Conservation (phyloP, 768 basidiomycete genomes). For the Chiua virens region DNA sequence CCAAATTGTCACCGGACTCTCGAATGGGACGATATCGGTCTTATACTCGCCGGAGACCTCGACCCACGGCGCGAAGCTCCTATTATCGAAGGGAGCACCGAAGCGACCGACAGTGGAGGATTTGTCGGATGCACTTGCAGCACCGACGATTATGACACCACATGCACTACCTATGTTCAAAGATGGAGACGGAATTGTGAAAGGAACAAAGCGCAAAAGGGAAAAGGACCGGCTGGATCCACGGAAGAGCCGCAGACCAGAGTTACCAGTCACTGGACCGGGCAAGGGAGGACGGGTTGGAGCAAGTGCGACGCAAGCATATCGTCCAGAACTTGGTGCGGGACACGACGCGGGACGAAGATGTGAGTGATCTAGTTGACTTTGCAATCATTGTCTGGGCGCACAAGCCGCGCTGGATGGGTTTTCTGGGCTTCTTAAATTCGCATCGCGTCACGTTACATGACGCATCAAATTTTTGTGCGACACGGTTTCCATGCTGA, state of each 20-base stretch:
- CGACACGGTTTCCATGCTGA: constrained; percentile 27
- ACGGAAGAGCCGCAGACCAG: constrained; percentile 88
- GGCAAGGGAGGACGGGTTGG: constrained; percentile 94
- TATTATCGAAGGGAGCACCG: constrained; percentile 83
- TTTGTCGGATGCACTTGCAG: constrained; percentile 81
- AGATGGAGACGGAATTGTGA: constrained; percentile 67
- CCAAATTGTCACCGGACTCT: constrained; percentile 86
- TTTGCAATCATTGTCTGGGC: constrained; percentile 2
- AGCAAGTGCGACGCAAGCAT: constrained; percentile 95
- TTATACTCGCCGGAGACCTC: constrained; percentile 92
- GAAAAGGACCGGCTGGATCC: constrained; percentile 89
- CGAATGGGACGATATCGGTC: constrained; percentile 85
- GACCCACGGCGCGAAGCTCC: constrained; percentile 87
- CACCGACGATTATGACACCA: constrained; percentile 89
- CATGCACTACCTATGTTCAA: constrained; percentile 92
- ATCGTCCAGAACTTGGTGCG: constrained; percentile 93
- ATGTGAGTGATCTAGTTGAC: constrained; percentile 65
- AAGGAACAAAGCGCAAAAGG: constrained; percentile 81
- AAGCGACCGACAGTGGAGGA: constrained; percentile 83
- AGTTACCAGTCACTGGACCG: constrained; percentile 89
- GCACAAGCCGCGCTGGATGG: neutral
- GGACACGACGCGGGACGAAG: constrained; percentile 88
- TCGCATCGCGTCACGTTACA: constrained; percentile 13
- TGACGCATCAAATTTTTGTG: constrained; percentile 14
- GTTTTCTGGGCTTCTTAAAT: constrained; percentile 4